Evolutionary conservation across 2,329 filamentous ascomycete genomes (phyloP), one percentile per base, ranked within the genome.

Genomic region (Colletotrichum musicola): DNA sequence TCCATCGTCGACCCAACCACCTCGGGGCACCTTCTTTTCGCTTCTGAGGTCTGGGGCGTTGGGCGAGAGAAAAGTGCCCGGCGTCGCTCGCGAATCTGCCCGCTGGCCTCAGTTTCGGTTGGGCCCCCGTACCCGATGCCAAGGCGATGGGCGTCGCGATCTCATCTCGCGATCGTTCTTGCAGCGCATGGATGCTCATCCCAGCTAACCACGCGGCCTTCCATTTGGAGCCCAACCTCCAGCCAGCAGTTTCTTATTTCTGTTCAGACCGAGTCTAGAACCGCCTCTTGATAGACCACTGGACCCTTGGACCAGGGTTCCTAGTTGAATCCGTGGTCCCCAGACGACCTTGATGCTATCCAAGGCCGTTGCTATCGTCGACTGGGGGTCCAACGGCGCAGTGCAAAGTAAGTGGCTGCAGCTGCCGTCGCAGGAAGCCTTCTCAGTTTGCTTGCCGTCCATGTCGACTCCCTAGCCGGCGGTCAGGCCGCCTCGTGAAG

Each of bases 381-480:
- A 42, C 22, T 40, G 55, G n/a, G n/a, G 42, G n/a, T 4, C 16
- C 50, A 14, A 14, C 9, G 22, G 13, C 20, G 38, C 30, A 35
- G 7, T 10, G 7, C 30, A 35, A 3, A 35, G 30, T 9, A 35
- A 35, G 46, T 44, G n/a, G 14, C 62, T 30, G 22, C 25, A 38
- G 51, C 47, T 59, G 35, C 65, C 54, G 61, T 47, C 38, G 22
- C 6, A 38, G 54, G 14, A 40, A 49, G n/a, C 38, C 6, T 6
- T 55, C 55, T 42, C 22, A 49, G 7, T 47, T n/a, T 13, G 14
- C 40, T 61, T 35, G 51, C 79, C 70, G 79, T 80, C 16, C 77
- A 81, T 57, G 76, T 80, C 38, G 79, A 79, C 53, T 77, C 75
- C 25, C 55, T 59, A 55, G 59, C 2, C 38, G 50, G 6, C 14